Evolutionary conservation across 2,329 filamentous ascomycete genomes (phyloP), one percentile per base, ranked within the genome.

Genomic region (Corynespora cassiicola): DNA sequence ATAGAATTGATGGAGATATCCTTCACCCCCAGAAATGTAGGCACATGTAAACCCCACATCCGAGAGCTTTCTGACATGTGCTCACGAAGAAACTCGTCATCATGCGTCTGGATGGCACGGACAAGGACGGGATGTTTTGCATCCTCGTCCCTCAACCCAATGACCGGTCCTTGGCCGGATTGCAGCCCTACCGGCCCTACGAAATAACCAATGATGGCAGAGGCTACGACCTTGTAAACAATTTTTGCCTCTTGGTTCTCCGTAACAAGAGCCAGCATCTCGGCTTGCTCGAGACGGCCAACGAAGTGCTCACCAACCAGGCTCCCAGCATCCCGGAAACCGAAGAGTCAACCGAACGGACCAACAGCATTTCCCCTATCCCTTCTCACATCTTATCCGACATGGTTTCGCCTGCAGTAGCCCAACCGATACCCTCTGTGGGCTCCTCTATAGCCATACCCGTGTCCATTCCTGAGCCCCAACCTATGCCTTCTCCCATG

Each of bases 51-150:
- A n/a, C n/a, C n/a, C n/a, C n/a, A n/a, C n/a, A n/a, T n/a, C n/a
- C n/a, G n/a, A n/a, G n/a, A n/a, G n/a, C n/a, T n/a, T n/a, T n/a
- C 36, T 52, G 14, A 54, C 14, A 4, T 5, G 2, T 8, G 10
- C 6, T 20, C n/a, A n/a, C n/a, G n/a, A n/a, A 58, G 55, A 59
- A 48, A 19, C 17, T 54, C 3, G 42, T 48, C 5, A 40, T 55
- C 3, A 46, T 61, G 50, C 44, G 45, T 1, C 36, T 59, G n/a
- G 36, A 40, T 7, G 42, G 35, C 21, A 37, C 47, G 6, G 42
- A 49, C n/a, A 31, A 46, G 3, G 27, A 31, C 7, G 50, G 36
- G 1, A n/a, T 51, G 17, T 58, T 55, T 20, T 52, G 52, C 28
- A 58, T 61, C 17, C 39, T 54, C 29, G 3, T 54, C 9, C 50